These are phyloP conservation scores for Peniophora sp. DNA, from an alignment of 1,284 basidiomycete species.

Conservation along the genomic window DNA sequence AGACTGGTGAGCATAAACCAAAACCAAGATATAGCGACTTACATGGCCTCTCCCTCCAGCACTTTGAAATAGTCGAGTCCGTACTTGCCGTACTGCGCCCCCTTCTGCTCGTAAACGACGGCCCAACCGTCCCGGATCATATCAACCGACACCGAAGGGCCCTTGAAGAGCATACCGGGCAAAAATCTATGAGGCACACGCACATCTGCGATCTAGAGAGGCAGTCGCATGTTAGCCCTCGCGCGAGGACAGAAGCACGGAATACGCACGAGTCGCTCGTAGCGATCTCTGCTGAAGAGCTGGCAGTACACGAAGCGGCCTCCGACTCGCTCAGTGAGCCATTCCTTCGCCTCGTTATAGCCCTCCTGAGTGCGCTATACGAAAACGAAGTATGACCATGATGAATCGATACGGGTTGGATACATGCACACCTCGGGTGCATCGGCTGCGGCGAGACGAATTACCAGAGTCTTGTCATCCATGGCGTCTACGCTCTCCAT, in stretches of 20 bases:
- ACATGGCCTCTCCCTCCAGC: constrained; percentile 65
- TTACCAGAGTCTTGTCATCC: constrained; percentile 71
- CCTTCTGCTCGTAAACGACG: constrained; percentile 65
- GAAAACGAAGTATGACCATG: no score
- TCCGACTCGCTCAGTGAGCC: constrained; percentile 53
- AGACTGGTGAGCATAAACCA: neutral
- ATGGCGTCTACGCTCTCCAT: constrained; percentile 51
- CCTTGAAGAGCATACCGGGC: constrained; percentile 38
- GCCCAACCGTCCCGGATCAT: constrained; percentile 77
- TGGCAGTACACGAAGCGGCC: constrained; percentile 63
- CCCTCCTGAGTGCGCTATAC: no score
- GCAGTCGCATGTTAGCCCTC: neutral
- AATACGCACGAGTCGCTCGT: constrained; percentile 63
- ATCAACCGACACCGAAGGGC: constrained; percentile 57
- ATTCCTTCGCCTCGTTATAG: constrained; percentile 60
- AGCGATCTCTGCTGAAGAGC: constrained; percentile 72
- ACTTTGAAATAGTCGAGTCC: constrained; percentile 56
- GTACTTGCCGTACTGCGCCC: constrained; percentile 70
- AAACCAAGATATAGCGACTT: constrained; percentile 14
- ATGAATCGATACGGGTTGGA: neutral
- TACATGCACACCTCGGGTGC: constrained; percentile 56
- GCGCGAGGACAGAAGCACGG: neutral
- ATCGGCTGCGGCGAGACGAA: constrained; percentile 83
- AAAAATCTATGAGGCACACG: constrained; percentile 38
- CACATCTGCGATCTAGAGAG: constrained; percentile 59